Base-by-base conservation (phyloP, 768 basidiomycete species). In the Leccinum incarnatum region DNA sequence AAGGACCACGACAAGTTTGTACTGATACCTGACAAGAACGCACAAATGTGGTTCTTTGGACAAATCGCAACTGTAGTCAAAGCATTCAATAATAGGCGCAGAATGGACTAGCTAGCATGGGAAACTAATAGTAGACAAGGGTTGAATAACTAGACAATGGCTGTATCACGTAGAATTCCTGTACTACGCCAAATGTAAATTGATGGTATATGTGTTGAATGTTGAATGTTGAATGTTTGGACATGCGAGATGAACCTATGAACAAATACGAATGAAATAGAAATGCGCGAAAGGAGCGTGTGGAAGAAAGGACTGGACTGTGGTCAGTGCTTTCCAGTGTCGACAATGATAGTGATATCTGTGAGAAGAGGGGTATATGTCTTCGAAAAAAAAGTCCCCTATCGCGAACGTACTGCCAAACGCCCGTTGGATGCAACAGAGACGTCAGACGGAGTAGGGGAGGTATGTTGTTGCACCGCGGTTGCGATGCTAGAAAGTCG, bases 21-120 rank as follows among this genome's bases (percentile, higher is more conserved):
- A 12, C 77, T 85, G 68, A 87, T 92, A 66, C 82, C 86, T 4
- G 89, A 92, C 74, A 88, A 88, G 72, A 73, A 77, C 27, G 82
- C 89, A 4, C 88, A 89, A 74, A 77, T 79, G 7, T 93, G 91
- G 91, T 91, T 93, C 75, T 93, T 91, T 72, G 79, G 79, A 23
- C 85, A 89, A 67, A 83, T 93, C 42, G 86, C 86, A 25, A 79
- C 81, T 9, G 87, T 93, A 47, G 91, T 92, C 21, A 90, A 89
- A 69, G 72, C 83, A 40, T 91, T 87, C 73, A 93, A 92, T 73
- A 79, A 84, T 45, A 82, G 79, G 58, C 81, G 84, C 68, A 81
- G 88, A 67, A 91, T 91, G 86, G 89, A 89, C 69, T 73, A 66
- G 62, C 40, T 42, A 19, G 40, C 42, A 48, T 32, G 32, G 46